Conservation (phyloP, 805 yeast genomes). For the Lachancea fermentati region DNA sequence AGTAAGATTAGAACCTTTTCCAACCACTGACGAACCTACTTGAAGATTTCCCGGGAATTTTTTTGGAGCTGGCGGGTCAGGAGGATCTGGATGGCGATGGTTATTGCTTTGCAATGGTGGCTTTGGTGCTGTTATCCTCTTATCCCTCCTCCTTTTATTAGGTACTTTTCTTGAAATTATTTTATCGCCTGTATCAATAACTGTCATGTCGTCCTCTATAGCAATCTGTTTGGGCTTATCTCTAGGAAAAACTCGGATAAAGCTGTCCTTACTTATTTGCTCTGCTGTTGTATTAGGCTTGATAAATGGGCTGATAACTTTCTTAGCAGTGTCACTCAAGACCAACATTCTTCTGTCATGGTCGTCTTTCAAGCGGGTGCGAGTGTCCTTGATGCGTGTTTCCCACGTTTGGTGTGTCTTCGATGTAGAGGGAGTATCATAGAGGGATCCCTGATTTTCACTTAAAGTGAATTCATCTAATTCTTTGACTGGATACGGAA, state of each 20-base stretch:
- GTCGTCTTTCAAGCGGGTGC: not conserved
- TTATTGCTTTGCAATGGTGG: no score
- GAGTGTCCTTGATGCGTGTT: not conserved
- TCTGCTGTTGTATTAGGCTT: not conserved
- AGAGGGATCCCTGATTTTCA: not conserved
- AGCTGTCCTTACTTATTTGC: not conserved
- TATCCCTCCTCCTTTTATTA: not conserved
- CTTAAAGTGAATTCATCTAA: conserved; percentile 6
- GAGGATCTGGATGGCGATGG: no score
- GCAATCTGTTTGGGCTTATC: not conserved
- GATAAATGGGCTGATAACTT: not conserved
- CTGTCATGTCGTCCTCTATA: conserved; percentile 1
- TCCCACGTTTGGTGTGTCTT: not conserved
- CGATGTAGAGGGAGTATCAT: not conserved
- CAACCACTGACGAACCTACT: no score
- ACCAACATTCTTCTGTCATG: not conserved
- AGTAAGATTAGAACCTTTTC: no score
- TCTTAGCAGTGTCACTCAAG: not conserved
- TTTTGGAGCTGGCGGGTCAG: no score
- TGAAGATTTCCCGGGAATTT: no score
- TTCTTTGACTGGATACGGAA: conserved; percentile 11
- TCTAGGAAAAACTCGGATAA: not conserved
- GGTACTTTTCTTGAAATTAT: not conserved
- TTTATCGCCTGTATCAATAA: conserved; percentile 3
- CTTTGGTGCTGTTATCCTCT: no score